A percentile compares a stretch with the other conserved stretches of the same genome.
Evolutionary conservation across 371 early-diverging fungal genomes (phyloP).

Genomic region (Mortierella sp.): DNA sequence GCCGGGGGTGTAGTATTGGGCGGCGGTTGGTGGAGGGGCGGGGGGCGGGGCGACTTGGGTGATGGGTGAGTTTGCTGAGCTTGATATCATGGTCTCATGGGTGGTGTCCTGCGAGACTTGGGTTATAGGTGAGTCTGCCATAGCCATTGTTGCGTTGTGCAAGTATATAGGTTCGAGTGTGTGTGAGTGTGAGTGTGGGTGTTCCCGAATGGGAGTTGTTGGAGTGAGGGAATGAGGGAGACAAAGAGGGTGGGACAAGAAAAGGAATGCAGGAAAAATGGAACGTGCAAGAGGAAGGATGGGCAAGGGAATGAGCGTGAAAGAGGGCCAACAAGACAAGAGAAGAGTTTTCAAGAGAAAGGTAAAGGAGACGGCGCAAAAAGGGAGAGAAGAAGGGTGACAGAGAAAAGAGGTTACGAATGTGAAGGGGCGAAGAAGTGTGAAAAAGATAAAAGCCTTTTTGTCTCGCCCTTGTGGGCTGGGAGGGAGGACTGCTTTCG

Average conservation of each 20-base stretch:
- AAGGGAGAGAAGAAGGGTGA: not conserved
- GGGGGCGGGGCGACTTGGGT: constrained; percentile 13
- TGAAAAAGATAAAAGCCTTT: not conserved
- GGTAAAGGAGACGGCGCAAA: not conserved
- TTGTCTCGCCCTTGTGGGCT: not conserved
- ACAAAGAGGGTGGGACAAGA: not conserved
- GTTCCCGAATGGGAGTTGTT: not conserved
- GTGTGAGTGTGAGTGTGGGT: not conserved
- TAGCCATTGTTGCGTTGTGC: not conserved
- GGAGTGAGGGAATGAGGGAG: not conserved
- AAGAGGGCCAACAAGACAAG: not conserved
- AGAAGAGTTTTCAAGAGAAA: not conserved
- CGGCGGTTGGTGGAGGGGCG: constrained; percentile 21
- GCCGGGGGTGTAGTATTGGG: constrained; percentile 20
- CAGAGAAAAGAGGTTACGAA: not conserved
- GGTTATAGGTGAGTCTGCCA: constrained; percentile 51
- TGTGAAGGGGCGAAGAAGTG: not conserved
- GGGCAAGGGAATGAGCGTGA: not conserved
- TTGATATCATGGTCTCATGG: constrained; percentile 3
- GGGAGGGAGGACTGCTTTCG: not conserved
- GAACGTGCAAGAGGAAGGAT: not conserved
- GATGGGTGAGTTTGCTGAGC: constrained; percentile 21
- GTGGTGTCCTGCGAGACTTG: constrained; percentile 38
- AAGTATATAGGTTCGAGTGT: not conserved
- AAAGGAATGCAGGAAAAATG: not conserved